Conservation (phyloP, 2,329 filamentous ascomycete genomes). For the Claviceps sp. region DNA sequence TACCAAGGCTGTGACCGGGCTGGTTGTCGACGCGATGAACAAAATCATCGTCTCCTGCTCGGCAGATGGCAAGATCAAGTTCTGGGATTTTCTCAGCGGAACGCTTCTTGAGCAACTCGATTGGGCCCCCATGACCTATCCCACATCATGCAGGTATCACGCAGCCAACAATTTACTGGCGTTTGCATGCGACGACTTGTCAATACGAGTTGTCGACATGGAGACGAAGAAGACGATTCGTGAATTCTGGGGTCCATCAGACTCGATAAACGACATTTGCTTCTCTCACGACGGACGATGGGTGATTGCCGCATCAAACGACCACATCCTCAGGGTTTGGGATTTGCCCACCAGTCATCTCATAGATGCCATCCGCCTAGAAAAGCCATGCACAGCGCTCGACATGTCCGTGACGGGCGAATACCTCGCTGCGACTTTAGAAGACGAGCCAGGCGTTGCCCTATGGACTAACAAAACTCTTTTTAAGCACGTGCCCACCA, state of each 20-base stretch:
- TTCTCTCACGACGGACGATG: slow-evolving; percentile 92
- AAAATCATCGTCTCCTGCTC: slow-evolving; percentile 75
- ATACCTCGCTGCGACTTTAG: slow-evolving; percentile 80
- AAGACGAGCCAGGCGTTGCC: slow-evolving; percentile 74
- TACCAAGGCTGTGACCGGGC: slow-evolving; percentile 67
- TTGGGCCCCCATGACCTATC: slow-evolving; percentile 62
- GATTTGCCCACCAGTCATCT: slow-evolving; percentile 91
- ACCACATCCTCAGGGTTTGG: slow-evolving; percentile 75
- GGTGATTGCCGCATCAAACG: slow-evolving; percentile 78
- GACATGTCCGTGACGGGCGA: slow-evolving; percentile 85
- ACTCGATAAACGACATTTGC: slow-evolving; percentile 63
- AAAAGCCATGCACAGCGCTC: slow-evolving; percentile 66
- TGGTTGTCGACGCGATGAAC: slow-evolving; percentile 83
- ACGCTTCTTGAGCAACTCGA: slow-evolving; percentile 67
- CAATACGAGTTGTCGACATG: slow-evolving; percentile 78
- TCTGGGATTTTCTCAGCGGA: slow-evolving; percentile 91
- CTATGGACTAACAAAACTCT: slow-evolving; percentile 92
- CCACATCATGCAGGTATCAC: slow-evolving; percentile 70
- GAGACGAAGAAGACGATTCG: slow-evolving; percentile 83
- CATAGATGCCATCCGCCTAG: slow-evolving; percentile 78
- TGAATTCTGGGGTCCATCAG: slow-evolving; percentile 76
- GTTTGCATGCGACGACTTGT: slow-evolving; percentile 77
- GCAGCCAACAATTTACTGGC: slow-evolving; percentile 73
- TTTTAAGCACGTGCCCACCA: slow-evolving; percentile 77
- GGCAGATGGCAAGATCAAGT: slow-evolving; percentile 85